These are phyloP conservation scores for Candida pseudofarinosa DNA, from an alignment of 805 yeast species.

Conservation along the genomic window DNA sequence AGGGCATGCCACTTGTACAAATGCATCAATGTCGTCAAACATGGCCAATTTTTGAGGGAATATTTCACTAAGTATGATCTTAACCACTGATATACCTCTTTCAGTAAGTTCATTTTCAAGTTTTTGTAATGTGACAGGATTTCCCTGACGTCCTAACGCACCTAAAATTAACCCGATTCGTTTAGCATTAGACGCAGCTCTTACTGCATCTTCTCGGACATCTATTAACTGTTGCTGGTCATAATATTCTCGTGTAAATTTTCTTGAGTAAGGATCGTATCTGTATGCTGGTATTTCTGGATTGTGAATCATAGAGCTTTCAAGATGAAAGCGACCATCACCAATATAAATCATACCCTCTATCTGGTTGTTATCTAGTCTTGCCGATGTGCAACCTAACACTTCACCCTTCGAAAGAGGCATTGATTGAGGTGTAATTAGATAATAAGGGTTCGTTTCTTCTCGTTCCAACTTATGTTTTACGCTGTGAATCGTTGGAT, in stretches of 20 bases:
- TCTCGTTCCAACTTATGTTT: constrained; percentile 55
- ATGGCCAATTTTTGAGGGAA: constrained; percentile 89
- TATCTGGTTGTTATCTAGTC: constrained; percentile 57
- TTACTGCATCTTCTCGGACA: constrained; percentile 72
- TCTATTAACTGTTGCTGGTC: constrained; percentile 79
- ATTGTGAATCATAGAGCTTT: constrained; percentile 95
- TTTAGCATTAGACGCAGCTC: constrained; percentile 52
- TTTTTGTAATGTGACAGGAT: constrained; percentile 65
- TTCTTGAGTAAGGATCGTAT: constrained; percentile 92
- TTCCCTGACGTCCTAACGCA: constrained; percentile 94
- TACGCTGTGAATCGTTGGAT: constrained; percentile 84
- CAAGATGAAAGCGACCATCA: constrained; percentile 94
- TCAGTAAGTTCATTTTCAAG: constrained; percentile 51
- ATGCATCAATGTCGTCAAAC: constrained; percentile 91
- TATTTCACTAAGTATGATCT: constrained; percentile 85
- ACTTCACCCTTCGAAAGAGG: constrained; percentile 96
- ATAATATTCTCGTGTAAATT: constrained; percentile 83
- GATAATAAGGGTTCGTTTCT: constrained; percentile 47
- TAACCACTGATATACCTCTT: constrained; percentile 65
- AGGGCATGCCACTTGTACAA: constrained; percentile 97
- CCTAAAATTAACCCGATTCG: constrained; percentile 86
- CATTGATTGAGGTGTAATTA: constrained; percentile 84
- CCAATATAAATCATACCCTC: constrained; percentile 89
- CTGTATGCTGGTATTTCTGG: constrained; percentile 89
- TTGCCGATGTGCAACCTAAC: constrained; percentile 90